Evolutionary conservation across 148 eudicot species (phyloP), one percentile per base, ranked within the genome.

Genomic region (Bassia scoparia): DNA sequence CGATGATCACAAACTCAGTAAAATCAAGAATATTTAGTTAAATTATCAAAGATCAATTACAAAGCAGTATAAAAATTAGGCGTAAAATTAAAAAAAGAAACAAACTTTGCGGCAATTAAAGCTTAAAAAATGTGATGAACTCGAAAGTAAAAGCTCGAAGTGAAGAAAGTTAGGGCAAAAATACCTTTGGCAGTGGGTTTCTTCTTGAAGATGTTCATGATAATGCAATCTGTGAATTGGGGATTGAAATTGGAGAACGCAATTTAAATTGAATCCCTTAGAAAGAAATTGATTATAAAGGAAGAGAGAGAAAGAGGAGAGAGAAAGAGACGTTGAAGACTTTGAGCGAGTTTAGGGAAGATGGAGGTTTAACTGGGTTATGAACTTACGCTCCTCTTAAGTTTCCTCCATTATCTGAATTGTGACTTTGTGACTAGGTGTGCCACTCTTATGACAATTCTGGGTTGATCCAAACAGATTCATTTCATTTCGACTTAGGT

Each of bases 101-200:
- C 37, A 27, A 7, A 43, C 20, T 6, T 63, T 50, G 48, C 66
- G 43, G 49, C 44, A 69, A 49, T 27, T 34, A 9, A 24, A 74
- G 56, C 31, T 69, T 41, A 44, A 24, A 27, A 41, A 41, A 8
- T 2, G 9, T 8, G 46, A 41, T 0, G 14, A 41, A 41, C 8
- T 41, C 1, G 46, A n/a, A n/a, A 41, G 46, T 6, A 7, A 41
- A 41, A 41, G 12, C 46, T 41, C 8, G 1, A 41, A 13, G 12
- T 4, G 63, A 21, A 48, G 37, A 21, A 35, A 81, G 14, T 33
- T 38, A 77, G 85, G 87, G 87, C 77, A 77, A 81, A 38, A 77
- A 30, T 68, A 93, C 98, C 98, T 85, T 93, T 93, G 70, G 93
- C 93, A 15, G 96, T 90, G 31, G 98, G 96, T 78, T 89, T 90